Evolutionary conservation across 2,329 filamentous ascomycete species (phyloP).

Genomic region (Zasmidium citrigriseum): DNA sequence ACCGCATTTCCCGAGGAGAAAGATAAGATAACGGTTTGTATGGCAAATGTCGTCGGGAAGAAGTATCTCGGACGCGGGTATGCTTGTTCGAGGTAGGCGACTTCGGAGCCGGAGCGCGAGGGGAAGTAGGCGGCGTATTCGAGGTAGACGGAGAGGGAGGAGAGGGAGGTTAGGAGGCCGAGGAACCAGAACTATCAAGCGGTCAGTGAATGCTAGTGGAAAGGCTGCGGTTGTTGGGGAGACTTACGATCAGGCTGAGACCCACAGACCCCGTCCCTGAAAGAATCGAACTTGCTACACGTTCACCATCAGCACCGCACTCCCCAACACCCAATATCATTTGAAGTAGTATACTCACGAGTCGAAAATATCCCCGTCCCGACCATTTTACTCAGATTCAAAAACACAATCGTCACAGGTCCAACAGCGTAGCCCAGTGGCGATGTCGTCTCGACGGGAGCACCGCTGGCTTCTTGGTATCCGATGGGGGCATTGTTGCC

Average conservation of each 20-base stretch:
- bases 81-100: constrained; percentile 69
- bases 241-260: constrained; percentile 59
- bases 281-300: constrained; percentile 59
- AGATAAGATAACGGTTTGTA: constrained; percentile 63
- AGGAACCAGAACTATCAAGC: constrained; percentile 70
- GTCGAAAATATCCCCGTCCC: constrained; percentile 56
- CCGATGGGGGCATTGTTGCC: constrained; percentile 54
- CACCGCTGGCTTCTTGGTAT: constrained; percentile 63
- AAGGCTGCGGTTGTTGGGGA: no score
- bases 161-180: constrained; percentile 59
- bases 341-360: constrained; percentile 46
- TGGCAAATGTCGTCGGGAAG: constrained; percentile 65
- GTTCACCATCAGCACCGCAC: not conserved
- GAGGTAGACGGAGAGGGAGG: constrained; percentile 61
- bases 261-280: constrained; percentile 63
- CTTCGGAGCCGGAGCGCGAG: constrained; percentile 65
- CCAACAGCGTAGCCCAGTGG: constrained; percentile 63
- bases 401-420: constrained; percentile 57
- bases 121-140: constrained; percentile 67
- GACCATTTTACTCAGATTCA: constrained; percentile 65
- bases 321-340: no score
- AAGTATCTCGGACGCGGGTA: constrained; percentile 66
- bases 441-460: constrained; percentile 60
- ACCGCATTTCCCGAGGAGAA: constrained; percentile 68
- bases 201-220: no score